Evolutionary conservation across 1,284 basidiomycete genomes (phyloP).

Genomic region (Naganishia liquefaciens): DNA sequence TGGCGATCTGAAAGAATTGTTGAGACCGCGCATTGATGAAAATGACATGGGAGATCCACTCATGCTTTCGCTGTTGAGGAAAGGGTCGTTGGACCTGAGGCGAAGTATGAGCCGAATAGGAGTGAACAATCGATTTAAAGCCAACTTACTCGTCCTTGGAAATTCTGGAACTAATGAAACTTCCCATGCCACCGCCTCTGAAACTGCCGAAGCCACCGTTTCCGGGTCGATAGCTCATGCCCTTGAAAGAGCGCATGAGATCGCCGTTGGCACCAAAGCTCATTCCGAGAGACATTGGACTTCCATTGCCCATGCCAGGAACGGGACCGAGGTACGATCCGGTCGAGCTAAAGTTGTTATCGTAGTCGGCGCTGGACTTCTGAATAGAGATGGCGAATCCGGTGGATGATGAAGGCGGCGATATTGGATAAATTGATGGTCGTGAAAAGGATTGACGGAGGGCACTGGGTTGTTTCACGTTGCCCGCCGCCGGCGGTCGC

Average conservation of each 20-base stretch:
- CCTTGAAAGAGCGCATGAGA: constrained; percentile 30
- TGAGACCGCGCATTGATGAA: constrained; percentile 28
- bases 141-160: constrained; percentile 20
- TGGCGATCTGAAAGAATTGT: constrained; percentile 30
- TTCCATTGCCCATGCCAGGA: constrained; percentile 16
- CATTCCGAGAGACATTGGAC: constrained; percentile 34
- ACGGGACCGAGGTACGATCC: constrained; percentile 18
- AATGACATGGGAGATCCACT: constrained; percentile 29
- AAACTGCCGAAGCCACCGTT: constrained; percentile 24
- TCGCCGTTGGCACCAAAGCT: constrained; percentile 31
- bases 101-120: constrained; percentile 5
- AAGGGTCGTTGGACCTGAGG: constrained; percentile 20
- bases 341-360: constrained; percentile 21
- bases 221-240: constrained; percentile 3
- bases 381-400: constrained; percentile 27
- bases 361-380: constrained; percentile 9
- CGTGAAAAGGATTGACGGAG: constrained; percentile 23
- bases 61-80: constrained; percentile 25
- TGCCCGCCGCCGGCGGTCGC: background rate
- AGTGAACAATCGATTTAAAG: background rate
- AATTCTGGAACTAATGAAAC: constrained; percentile 18
- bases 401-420: constrained; percentile 14
- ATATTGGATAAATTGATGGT: constrained; percentile 30
- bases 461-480: constrained; percentile 15
- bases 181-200: constrained; percentile 26